Evolutionary conservation across 192 early-diverging fungal genomes (phyloP).

Genomic region (Geranomyces michiganensis): DNA sequence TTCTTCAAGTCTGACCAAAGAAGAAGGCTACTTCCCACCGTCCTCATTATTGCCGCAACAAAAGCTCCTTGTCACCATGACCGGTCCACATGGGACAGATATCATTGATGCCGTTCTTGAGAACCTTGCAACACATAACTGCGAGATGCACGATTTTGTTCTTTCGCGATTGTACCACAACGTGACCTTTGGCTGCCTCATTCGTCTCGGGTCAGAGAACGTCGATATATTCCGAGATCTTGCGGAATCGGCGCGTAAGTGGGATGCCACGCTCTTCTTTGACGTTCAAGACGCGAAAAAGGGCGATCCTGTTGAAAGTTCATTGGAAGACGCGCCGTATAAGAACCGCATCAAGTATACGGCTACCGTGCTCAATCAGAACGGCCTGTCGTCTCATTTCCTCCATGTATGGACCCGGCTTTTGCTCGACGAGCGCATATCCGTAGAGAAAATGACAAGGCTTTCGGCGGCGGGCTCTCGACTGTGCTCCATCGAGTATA

Average conservation of each 20-base stretch:
- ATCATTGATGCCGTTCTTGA: conserved; percentile 83
- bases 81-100: conserved; percentile 88
- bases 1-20: neutral
- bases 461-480: conserved; percentile 65
- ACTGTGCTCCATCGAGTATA: conserved; percentile 79
- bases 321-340: conserved; percentile 84
- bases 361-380: conserved; percentile 83
- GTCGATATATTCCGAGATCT: conserved; percentile 80
- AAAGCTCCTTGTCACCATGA: conserved; percentile 78
- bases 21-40: conserved; percentile 47
- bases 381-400: conserved; percentile 75
- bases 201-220: conserved; percentile 71
- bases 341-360: conserved; percentile 81
- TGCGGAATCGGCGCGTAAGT: conserved; percentile 72
- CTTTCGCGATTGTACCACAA: conserved; percentile 88
- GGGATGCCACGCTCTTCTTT: conserved; percentile 85
- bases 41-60: conserved; percentile 63
- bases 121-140: conserved; percentile 72
- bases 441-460: conserved; percentile 86
- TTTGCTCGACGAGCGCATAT: conserved; percentile 75
- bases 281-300: conserved; percentile 67
- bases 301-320: conserved; percentile 34
- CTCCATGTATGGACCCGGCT: conserved; percentile 79
- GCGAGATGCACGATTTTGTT: conserved; percentile 84
- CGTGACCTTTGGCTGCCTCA: conserved; percentile 91